Base-by-base conservation (phyloP, 2,329 filamentous ascomycete species). In the Scortechinia acanthostroma region DNA sequence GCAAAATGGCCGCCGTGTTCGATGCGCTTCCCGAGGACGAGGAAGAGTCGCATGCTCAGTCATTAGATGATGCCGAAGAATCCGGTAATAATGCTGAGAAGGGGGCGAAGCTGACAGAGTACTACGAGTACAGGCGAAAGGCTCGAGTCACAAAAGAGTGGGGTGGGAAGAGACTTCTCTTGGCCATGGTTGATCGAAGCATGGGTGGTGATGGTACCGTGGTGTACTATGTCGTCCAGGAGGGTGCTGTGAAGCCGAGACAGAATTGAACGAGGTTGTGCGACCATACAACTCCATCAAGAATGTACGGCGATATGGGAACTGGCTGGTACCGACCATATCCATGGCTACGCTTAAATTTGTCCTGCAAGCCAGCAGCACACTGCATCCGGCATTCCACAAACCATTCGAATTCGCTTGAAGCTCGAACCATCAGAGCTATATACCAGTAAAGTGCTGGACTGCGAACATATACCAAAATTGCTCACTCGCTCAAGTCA, bases 181-280 rank as follows among this genome's bases (percentile, higher is more conserved):
- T 83, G 45, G 76, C 74, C 4, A 78, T 79, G 51, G 63, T 77
- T 44, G 71, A 80, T 54, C 58, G 61, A 48, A 58, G 58, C 2
- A 60, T 62, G 55, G 68, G 66, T 22, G 68, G 68, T 4, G 79
- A 83, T 56, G 79, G 78, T 35, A 83, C 80, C 1, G 68, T 83
- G 22, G 76, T 80, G 28, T 84, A 83, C 57, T 84, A 84, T 55
- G 70, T 83, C 49, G 68, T 82, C 43, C 76, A 81, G 52, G 78
- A 83, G 55, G 79, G 78, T 3, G 68, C 77, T 44, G 76, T 83
- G 21, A 83, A 83, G 61, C 79, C 79, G 13, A 64, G 79, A 50
- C 79, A 83, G 59, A 83, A 83, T 58, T 82, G 60, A 65, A 44
- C 46, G 46, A 46, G 17, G n/a, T n/a, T n/a, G n/a, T n/a, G n/a